Evolutionary conservation across 495 filamentous ascomycete genomes (phyloP).

Genomic region (Usnea hakonensis): DNA sequence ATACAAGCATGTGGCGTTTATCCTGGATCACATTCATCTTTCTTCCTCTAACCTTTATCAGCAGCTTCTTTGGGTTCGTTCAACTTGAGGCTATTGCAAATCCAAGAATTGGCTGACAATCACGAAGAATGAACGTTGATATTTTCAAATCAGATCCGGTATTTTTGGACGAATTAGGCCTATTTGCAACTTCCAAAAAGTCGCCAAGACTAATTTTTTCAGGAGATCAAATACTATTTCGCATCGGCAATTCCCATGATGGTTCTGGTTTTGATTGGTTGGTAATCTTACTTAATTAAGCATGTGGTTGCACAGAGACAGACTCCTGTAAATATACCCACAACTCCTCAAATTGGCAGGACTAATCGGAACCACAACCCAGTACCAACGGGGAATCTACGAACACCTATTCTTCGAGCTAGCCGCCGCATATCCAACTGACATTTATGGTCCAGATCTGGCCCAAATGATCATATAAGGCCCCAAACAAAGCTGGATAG

Average conservation of each 20-base stretch:
- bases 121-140: slow-evolving; percentile 42
- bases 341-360: no score
- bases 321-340: no score
- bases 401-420: slow-evolving; percentile 43
- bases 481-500: slow-evolving; percentile 28
- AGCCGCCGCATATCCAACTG: slow-evolving; percentile 35
- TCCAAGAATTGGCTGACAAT: slow-evolving; percentile 5
- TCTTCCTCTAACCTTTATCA: slow-evolving; percentile 46
- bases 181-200: no score
- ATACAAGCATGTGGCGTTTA: slow-evolving; percentile 33
- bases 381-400: slow-evolving; percentile 45
- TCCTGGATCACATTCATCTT: slow-evolving; percentile 49
- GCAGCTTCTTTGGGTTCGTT: slow-evolving; percentile 30
- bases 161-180: no score
- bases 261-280: slow-evolving; percentile 36
- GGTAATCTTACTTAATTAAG: slow-evolving; percentile 47
- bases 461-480: slow-evolving; percentile 35
- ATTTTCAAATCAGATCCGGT: slow-evolving; percentile 27
- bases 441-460: slow-evolving; percentile 43
- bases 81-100: not conserved
- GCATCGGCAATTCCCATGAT: slow-evolving; percentile 40
- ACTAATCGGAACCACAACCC: no score
- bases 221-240: slow-evolving; percentile 48
- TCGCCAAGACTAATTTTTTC: no score
- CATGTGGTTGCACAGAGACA: slow-evolving; percentile 38